A percentile compares a stretch with the other conserved stretches of the same genome.
Evolutionary conservation across 352 stramenopile genomes (phyloP).

Genomic region (Pythium rhizo-oryzae): DNA sequence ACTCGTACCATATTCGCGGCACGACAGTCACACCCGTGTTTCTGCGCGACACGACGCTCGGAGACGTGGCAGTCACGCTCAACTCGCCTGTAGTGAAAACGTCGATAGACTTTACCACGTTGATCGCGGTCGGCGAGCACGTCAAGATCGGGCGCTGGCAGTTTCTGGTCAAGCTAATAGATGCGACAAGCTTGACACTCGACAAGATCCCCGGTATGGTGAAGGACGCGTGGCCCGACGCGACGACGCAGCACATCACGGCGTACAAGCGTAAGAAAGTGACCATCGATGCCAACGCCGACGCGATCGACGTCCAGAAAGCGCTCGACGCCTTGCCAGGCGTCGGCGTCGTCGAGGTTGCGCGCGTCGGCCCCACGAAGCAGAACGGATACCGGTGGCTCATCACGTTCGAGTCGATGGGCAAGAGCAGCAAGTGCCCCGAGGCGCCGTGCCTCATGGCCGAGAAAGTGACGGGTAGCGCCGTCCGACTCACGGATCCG

Average conservation of each 20-base stretch:
- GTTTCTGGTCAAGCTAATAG: slow-evolving; percentile 47
- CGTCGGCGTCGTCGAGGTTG: slow-evolving; percentile 57
- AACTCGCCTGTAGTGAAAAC: slow-evolving; percentile 42
- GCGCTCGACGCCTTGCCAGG: slow-evolving; percentile 50
- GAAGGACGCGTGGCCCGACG: slow-evolving; percentile 43
- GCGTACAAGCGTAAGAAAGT: slow-evolving; percentile 73
- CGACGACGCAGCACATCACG: slow-evolving; percentile 50
- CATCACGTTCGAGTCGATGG: slow-evolving; percentile 72
- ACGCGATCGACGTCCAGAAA: slow-evolving; percentile 52
- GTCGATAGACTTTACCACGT: slow-evolving; percentile 42
- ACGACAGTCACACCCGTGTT: slow-evolving; percentile 35
- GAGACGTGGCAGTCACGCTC: slow-evolving; percentile 52
- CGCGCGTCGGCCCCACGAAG: slow-evolving; percentile 54
- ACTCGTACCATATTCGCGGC: slow-evolving; percentile 70
- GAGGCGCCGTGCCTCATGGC: slow-evolving; percentile 59
- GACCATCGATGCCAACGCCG: slow-evolving; percentile 48
- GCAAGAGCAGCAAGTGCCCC: slow-evolving; percentile 48
- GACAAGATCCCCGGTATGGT: slow-evolving; percentile 25
- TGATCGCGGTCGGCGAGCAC: slow-evolving; percentile 45
- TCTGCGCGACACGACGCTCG: slow-evolving; percentile 65
- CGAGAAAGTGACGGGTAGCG: slow-evolving; percentile 49
- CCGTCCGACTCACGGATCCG: slow-evolving; percentile 42
- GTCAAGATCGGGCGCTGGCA: slow-evolving; percentile 58
- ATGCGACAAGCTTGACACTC: slow-evolving; percentile 35
- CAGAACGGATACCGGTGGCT: slow-evolving; percentile 67